Evolutionary conservation across 495 filamentous ascomycete species (phyloP), one percentile per base, ranked within the genome.

Genomic region (Monascus purpureus): DNA sequence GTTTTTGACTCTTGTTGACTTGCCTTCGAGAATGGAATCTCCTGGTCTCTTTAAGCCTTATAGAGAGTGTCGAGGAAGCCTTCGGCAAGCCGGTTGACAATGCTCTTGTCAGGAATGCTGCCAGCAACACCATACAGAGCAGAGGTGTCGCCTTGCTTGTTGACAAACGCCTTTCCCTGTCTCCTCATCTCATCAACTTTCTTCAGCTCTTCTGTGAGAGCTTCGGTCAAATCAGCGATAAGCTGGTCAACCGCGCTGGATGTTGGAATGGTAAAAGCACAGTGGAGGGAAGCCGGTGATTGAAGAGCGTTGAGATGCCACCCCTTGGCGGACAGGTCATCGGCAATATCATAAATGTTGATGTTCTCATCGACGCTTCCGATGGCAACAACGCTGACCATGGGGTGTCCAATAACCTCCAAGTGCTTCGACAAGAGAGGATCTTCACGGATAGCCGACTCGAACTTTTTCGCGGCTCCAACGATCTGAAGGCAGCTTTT

Each of bases 231-330:
- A 55, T 99, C 92, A 13, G 47, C 56, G 20, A 85, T 71, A 15
- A 99, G 68, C 48, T 67, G 67, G 38, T 95, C 84, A 9, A 69
- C 59, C 40, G 79, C 86, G 23, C 75, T 76, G 6, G 77, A 74
- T n/a, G 93, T 79, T 8, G 88, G 90, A 43, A 85, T 43, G 1
- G 92, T 96, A 29, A 95, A 82, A n/a, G 90, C 90, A 16, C 94
- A 79, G 55, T 99, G 90, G 13, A 99, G 82, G n/a, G 84, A 92
- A 0, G 92, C 72, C 6, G 90, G 90, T 31, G 73, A 73, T 49
- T 99, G 90, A 32, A 96, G 65, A 5, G 88, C 84, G 46, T 94
- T 99, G 29, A 99, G 67, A 55, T 96, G 90, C 90, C 90, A 99
- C 14, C 90, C 90, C 42, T 74, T 73, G 2, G 63, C 64, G 28